Conservation (phyloP, 805 yeast species). For the Jamesozyma hellenica region DNA sequence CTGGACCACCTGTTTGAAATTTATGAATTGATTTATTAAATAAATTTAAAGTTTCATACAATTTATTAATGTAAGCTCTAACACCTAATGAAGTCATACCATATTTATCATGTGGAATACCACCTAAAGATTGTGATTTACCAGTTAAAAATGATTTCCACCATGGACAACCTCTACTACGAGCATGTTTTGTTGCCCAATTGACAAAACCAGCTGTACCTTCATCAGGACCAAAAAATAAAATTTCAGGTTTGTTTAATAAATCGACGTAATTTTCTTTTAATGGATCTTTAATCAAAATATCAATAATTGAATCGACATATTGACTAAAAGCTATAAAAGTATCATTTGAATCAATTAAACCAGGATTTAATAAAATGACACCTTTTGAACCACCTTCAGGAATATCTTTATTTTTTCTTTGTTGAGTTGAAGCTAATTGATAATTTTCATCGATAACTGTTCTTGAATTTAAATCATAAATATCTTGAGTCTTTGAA, state of each 20-base stretch:
- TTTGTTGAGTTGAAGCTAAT: constrained; percentile 90
- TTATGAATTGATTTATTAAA: constrained; percentile 53
- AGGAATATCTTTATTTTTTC: constrained; percentile 95
- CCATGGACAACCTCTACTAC: constrained; percentile 86
- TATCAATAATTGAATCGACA: constrained; percentile 81
- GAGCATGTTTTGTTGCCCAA: constrained; percentile 96
- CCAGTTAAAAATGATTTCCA: constrained; percentile 99
- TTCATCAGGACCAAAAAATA: constrained; percentile 98
- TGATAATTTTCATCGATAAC: constrained; percentile 95
- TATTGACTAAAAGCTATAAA: constrained; percentile 84
- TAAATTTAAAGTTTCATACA: constrained; percentile 68
- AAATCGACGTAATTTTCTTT: constrained; percentile 80
- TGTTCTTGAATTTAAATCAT: constrained; percentile 72
- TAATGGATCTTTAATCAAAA: constrained; percentile 69
- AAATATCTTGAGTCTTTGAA: constrained; percentile 77
- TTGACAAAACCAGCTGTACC: constrained; percentile 92
- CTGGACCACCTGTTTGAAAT: constrained; percentile 98
- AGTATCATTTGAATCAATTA: constrained; percentile 63
- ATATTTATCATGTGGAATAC: constrained; percentile 95
- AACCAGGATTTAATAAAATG: constrained; percentile 67
- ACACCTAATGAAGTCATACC: constrained; percentile 97
- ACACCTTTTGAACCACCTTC: constrained; percentile 99
- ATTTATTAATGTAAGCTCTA: constrained; percentile 79
- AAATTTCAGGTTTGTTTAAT: constrained; percentile 74
- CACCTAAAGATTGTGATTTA: constrained; percentile 83